A percentile compares a stretch with the other conserved stretches of the same genome.
Evolutionary conservation across 2,329 filamentous ascomycete species (phyloP).

Genomic region (Phyllosticta citriasiana): DNA sequence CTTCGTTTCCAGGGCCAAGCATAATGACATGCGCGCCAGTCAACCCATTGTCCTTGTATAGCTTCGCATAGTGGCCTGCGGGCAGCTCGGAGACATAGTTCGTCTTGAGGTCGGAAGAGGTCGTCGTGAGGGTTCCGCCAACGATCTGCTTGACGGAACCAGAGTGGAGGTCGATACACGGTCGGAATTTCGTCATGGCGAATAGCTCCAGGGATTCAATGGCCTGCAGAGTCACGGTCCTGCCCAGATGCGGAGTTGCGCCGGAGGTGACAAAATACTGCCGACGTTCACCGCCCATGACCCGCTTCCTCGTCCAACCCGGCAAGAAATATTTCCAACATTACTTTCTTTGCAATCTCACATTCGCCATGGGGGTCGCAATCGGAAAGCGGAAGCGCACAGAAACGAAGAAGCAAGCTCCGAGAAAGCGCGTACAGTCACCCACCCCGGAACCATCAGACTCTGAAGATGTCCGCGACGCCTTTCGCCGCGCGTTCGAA

Average conservation of each 20-base stretch:
- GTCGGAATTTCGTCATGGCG: conserved; percentile 82
- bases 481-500: conserved; percentile 80
- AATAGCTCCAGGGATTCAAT: not conserved
- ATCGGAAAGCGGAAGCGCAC: conserved; percentile 38
- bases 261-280: not conserved
- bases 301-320: not conserved
- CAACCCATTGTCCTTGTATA: conserved; percentile 69
- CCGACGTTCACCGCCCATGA: not conserved
- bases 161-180: conserved; percentile 96
- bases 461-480: conserved; percentile 55
- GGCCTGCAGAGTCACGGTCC: not conserved
- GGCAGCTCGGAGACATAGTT: conserved; percentile 86
- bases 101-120: conserved; percentile 53
- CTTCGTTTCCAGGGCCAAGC: conserved; percentile 80
- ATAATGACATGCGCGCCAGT: conserved; percentile 89
- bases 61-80: conserved; percentile 65
- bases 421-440: conserved; percentile 13
- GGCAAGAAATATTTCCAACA: not conserved
- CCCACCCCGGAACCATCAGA: conserved; percentile 18
- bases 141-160: conserved; percentile 98
- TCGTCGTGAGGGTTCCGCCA: conserved; percentile 64
- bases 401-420: conserved; percentile 13
- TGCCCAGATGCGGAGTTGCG: not conserved
- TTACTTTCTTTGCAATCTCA: not conserved
- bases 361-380: conserved; percentile 27